A percentile compares a stretch with the other conserved stretches of the same genome.
These are phyloP conservation scores for Chaetothyriales sp. DNA, from an alignment of 2,329 filamentous ascomycete genomes.

Conservation along the genomic window DNA sequence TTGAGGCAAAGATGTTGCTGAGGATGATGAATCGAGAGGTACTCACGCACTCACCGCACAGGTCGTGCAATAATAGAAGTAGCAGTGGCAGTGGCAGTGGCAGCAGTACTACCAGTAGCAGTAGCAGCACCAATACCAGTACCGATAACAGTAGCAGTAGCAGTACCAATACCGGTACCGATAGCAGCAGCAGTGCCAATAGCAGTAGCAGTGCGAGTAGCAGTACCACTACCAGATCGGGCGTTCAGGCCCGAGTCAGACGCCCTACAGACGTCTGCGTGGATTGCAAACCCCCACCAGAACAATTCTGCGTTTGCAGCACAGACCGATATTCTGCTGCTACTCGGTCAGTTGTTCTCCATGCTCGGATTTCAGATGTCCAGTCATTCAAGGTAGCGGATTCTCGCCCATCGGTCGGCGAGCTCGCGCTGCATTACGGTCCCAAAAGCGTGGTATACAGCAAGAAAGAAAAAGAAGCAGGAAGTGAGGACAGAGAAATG, in stretches of 20 bases:
- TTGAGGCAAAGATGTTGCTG: not conserved
- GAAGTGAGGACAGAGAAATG: not conserved
- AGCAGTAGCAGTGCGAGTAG: no score
- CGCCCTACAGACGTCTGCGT: conserved; percentile 1
- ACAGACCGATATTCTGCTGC: not conserved
- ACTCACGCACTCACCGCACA: not conserved
- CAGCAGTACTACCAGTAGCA: not conserved
- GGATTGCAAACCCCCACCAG: not conserved
- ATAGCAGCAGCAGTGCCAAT: no score
- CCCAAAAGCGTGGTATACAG: not conserved
- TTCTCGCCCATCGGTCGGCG: conserved; percentile 37
- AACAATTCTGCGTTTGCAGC: not conserved
- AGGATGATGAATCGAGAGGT: not conserved
- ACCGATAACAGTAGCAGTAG: not conserved
- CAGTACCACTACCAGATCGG: not conserved
- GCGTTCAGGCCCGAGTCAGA: not conserved
- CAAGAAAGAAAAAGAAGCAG: not conserved
- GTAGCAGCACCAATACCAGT: not conserved
- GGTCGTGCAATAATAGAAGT: not conserved
- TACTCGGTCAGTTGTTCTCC: not conserved
- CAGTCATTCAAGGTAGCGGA: conserved; percentile 32
- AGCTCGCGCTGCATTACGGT: conserved; percentile 38
- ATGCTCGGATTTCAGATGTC: not conserved
- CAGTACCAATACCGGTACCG: not conserved
- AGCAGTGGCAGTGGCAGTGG: not conserved